Conservation (phyloP, 306 rosid genomes). For the Macrotyloma uniflorum region DNA sequence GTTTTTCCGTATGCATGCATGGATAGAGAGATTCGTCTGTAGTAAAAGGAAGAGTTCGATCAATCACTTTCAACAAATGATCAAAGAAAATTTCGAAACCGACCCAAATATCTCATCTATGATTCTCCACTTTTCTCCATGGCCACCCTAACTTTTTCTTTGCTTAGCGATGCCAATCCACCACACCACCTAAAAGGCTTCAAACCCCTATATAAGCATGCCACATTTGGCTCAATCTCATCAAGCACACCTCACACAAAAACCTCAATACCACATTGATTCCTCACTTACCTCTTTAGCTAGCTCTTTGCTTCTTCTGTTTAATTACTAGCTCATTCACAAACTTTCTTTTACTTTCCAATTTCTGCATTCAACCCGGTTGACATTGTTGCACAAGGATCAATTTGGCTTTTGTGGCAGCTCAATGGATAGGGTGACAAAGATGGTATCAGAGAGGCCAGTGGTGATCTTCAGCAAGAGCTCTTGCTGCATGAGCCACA, state of each 20-base stretch:
- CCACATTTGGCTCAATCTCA: slow-evolving; percentile 1
- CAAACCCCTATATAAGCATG: slow-evolving; percentile 57
- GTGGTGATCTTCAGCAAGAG: slow-evolving; percentile 97
- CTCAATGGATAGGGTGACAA: slow-evolving; percentile 74
- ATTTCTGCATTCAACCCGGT: slow-evolving; percentile 4
- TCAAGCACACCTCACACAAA: slow-evolving; percentile 34
- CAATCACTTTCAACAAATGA: slow-evolving; percentile 52
- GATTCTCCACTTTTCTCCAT: slow-evolving; percentile 48
- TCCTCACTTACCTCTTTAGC: neutral
- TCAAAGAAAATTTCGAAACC: slow-evolving; percentile 46
- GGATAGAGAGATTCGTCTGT: slow-evolving; percentile 55
- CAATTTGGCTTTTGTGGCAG: neutral
- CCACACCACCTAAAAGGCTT: neutral
- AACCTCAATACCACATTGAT: neutral
- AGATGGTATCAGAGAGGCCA: slow-evolving; percentile 80
- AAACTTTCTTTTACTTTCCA: neutral
- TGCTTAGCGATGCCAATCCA: slow-evolving; percentile 30
- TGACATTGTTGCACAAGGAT: neutral
- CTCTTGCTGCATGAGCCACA: slow-evolving; percentile 85
- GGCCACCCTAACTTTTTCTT: slow-evolving; percentile 25
- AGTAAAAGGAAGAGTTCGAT: slow-evolving; percentile 40
- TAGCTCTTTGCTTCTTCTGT: neutral
- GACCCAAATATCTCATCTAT: slow-evolving; percentile 51
- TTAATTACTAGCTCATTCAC: neutral
- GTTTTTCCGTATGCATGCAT: slow-evolving; percentile 56